Base-by-base conservation (phyloP, 805 yeast species). In the Yarrowia sp. region DNA sequence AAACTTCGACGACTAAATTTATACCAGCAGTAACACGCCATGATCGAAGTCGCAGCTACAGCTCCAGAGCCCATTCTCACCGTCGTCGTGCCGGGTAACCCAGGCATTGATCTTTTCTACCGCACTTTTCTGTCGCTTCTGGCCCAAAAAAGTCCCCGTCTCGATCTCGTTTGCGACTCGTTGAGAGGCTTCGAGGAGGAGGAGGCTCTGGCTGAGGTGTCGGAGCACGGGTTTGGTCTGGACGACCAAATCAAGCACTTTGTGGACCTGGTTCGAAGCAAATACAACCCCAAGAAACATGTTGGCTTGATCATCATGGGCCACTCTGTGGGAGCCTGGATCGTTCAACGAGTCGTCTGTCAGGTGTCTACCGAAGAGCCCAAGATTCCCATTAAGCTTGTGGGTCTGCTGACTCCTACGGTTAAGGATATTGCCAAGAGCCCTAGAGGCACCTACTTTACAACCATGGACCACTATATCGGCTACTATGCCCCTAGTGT, bases 381-480 rank as follows among this genome's bases (percentile, higher is more conserved):
- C 6, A 67, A 70, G 17, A 69, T 76, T 33, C 67, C 74, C 5
- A 74, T 84, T 38, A 73, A 71, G 61, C 79, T 84, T 64, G 78
- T 83, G 15, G 90, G 91, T 0, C 75, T 88, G 62, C 76, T 88
- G n/a, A 87, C 89, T 60, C 95, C 95, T 1, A 87, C 95, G 0
- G 78, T 89, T 17, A 77, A 80, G 18, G 87, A 87, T 68, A 84
- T 89, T 35, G 84, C 84, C 55, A 69, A 71, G 47, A 79, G 84
- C 18, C 71, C 69, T 32, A 77, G 78, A 65, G 85, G 86, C 15
- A 13, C 64, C 7, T 18, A 63, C 50, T 67, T 84, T 66, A 64
- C 74, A 38, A 47, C 62, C 18, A 69, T 72, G 35, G 74, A 69
- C 39, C 71, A 66, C 50, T 65, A 48, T 32, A 18, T 44, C 11